Percentiles rank a stretch among this genome's conserved stretches.
Evolutionary conservation across 345 rosid genomes (phyloP).

Genomic region (Ceriops zippeliana): DNA sequence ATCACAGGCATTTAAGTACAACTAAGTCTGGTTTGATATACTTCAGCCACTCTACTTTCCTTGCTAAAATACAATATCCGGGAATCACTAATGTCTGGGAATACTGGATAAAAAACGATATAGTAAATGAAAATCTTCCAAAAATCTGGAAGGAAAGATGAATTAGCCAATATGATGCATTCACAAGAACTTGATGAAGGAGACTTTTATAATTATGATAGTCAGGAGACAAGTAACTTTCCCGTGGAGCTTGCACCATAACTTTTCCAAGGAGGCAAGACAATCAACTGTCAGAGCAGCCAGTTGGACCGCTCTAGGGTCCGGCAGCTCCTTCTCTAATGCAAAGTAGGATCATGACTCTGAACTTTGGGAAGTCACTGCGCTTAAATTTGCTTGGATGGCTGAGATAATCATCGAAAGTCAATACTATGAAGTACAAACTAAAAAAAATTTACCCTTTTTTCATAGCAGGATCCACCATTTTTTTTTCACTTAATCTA

Average conservation of each 20-base stretch:
- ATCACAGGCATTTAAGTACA: conserved; percentile 38
- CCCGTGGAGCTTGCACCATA: conserved; percentile 10
- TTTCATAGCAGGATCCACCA: too few species aligned
- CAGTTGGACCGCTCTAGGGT: too few species aligned
- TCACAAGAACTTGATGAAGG: neutral
- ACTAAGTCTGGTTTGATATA: conserved; percentile 85
- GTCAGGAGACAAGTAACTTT: too few species aligned
- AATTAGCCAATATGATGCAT: neutral
- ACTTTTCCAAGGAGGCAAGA: conserved; percentile 91
- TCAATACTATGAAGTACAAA: too few species aligned
- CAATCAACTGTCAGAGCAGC: conserved; percentile 72
- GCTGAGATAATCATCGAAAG: too few species aligned
- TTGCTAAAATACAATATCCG: conserved; percentile 67
- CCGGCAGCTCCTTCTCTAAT: too few species aligned
- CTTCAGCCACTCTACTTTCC: conserved; percentile 83
- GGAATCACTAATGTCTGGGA: conserved; percentile 89
- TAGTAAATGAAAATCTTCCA: neutral
- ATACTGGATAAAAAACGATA: conserved; percentile 42
- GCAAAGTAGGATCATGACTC: too few species aligned
- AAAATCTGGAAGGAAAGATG: neutral
- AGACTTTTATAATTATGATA: neutral
- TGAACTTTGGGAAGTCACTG: too few species aligned
- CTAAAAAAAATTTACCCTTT: too few species aligned
- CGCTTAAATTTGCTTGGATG: too few species aligned
- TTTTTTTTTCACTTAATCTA: conserved; percentile 77